Evolutionary conservation across 139 green algal species (phyloP), one percentile per base, ranked within the genome.

Genomic region (Klebsormidium nitens): DNA sequence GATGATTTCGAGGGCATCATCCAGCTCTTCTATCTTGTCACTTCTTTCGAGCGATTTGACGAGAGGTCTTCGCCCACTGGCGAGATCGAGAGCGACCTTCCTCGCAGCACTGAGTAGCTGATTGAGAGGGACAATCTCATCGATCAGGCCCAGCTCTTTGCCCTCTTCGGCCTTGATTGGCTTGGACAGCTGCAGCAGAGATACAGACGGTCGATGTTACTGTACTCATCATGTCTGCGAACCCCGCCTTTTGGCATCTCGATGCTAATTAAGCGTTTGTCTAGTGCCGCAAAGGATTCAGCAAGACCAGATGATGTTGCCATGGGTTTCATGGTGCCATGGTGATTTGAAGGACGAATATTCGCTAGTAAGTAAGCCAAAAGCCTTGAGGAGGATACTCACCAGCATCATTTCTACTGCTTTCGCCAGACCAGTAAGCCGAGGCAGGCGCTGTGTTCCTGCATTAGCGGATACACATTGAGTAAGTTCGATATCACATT

Each of bases 391-490:
- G n/a, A n/a, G n/a, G n/a, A n/a, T n/a, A 29, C 70, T 57, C 38
- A 80, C 72, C 3, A 98, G 85, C 86, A 98, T 98, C 89, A 97
- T 96, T 75, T 96, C 80, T 5, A 89, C 68, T 0, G 80, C 88
- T 73, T 93, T 94, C 60, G 91, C 75, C 67, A 99, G 79, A 19
- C 95, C 95, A 38, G 97, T 91, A 26, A 97, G 80, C 36, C 95
- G 85, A 1, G 95, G 94, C 77, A 99, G 81, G 44, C 95, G 83
- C 84, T 99, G 81, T 1, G 95, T 99, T 74, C 95, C 72, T 80
- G 71, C 14, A 66, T 1, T n/a, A 19, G 44, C 44, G 17, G 19
- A 52, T 52, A 52, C 17, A 52, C 44, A 52, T 52, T n/a, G n/a
- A n/a, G n/a, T n/a, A n/a, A n/a, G n/a, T n/a, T n/a, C n/a, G n/a